Evolutionary conservation across 2,329 filamentous ascomycete species (phyloP).

Genomic region (Cladophialophora psammophila): DNA sequence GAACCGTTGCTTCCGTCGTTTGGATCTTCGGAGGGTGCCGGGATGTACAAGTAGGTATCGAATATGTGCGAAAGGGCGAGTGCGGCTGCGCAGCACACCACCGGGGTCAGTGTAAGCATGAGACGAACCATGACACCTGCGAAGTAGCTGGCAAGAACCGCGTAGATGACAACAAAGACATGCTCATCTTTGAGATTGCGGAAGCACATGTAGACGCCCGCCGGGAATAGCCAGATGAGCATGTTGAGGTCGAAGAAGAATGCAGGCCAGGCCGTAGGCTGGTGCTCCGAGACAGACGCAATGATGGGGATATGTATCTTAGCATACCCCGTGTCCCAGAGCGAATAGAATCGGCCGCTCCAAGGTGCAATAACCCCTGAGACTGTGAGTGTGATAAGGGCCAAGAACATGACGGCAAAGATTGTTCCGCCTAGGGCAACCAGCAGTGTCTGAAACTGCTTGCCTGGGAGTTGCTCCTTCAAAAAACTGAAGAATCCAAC

Average conservation of each 20-base stretch:
- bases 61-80: slow-evolving; percentile 87
- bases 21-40: slow-evolving; percentile 64
- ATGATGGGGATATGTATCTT: slow-evolving; percentile 99
- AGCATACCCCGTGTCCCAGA: slow-evolving; percentile 98
- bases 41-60: slow-evolving; percentile 78
- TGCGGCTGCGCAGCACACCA: slow-evolving; percentile 93
- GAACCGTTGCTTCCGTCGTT: slow-evolving; percentile 44
- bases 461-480: slow-evolving; percentile 83
- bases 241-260: slow-evolving; percentile 99
- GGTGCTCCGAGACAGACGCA: slow-evolving; percentile 98
- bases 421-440: slow-evolving; percentile 76
- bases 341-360: slow-evolving; percentile 98
- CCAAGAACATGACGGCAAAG: slow-evolving; percentile 74
- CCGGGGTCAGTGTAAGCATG: slow-evolving; percentile 95
- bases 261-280: slow-evolving; percentile 97
- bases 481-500: slow-evolving; percentile 92
- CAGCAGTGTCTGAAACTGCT: slow-evolving; percentile 92
- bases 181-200: slow-evolving; percentile 92
- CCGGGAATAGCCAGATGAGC: slow-evolving; percentile 98
- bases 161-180: slow-evolving; percentile 96
- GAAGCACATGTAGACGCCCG: slow-evolving; percentile 98
- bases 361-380: slow-evolving; percentile 94
- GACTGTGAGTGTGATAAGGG: slow-evolving; percentile 82
- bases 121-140: slow-evolving; percentile 99
- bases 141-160: slow-evolving; percentile 97